Evolutionary conservation across 2,329 filamentous ascomycete genomes (phyloP).

Genomic region (Pseudopyrenochaeta lycopersici): DNA sequence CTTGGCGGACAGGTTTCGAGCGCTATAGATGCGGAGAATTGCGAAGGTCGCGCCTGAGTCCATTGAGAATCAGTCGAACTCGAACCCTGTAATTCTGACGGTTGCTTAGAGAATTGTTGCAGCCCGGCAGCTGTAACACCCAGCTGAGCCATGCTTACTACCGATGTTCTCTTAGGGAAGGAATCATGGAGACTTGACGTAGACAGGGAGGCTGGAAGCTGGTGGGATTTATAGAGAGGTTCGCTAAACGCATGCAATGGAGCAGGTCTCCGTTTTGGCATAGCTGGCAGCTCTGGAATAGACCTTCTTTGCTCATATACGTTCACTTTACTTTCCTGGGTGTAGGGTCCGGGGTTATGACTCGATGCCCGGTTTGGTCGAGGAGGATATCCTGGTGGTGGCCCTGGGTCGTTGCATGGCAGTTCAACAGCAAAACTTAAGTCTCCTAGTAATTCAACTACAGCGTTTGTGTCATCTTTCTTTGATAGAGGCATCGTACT

Average conservation of each 20-base stretch:
- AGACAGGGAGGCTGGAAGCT: background rate
- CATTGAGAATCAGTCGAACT: background rate
- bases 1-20: background rate
- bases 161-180: background rate
- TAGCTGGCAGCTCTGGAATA: conserved; percentile 8
- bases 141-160: background rate
- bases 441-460: conserved; percentile 19
- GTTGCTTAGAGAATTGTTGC: background rate
- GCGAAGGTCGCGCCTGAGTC: background rate
- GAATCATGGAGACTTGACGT: background rate
- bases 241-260: conserved; percentile 11
- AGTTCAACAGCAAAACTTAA: conserved; percentile 14
- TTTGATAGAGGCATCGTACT: background rate
- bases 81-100: background rate
- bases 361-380: background rate
- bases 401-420: conserved; percentile 10
- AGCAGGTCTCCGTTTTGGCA: conserved; percentile 10
- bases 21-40: background rate
- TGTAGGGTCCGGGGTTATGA: background rate
- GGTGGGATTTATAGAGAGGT: background rate
- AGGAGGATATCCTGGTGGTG: conserved; percentile 2
- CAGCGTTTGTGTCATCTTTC: background rate
- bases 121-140: background rate
- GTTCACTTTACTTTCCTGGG: too few species aligned
- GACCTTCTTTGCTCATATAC: background rate